Evolutionary conservation across 2,329 filamentous ascomycete species (phyloP).

Genomic region (Microsporum canis): DNA sequence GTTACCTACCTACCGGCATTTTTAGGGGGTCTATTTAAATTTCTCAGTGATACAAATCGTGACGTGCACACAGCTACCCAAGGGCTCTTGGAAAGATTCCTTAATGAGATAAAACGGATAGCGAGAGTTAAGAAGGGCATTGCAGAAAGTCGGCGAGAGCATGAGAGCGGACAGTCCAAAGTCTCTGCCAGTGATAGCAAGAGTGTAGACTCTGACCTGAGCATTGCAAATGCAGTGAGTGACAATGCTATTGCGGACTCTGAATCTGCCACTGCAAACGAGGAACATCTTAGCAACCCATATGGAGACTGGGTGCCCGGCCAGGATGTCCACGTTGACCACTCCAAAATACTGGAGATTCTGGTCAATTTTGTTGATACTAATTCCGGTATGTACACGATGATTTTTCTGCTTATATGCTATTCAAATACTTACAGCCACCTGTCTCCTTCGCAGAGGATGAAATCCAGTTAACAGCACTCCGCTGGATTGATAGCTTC

Average conservation of each 20-base stretch:
- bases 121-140: conserved; percentile 86
- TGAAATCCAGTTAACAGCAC: conserved; percentile 77
- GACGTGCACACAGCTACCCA: conserved; percentile 95
- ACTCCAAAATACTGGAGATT: conserved; percentile 83
- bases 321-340: conserved; percentile 90
- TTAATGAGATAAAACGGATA: conserved; percentile 90
- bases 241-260: conserved; percentile 47
- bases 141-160: conserved; percentile 64
- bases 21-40: conserved; percentile 76
- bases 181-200: conserved; percentile 58
- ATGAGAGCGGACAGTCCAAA: conserved; percentile 56
- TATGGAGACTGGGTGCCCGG: conserved; percentile 96
- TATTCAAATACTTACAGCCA: conserved; percentile 12
- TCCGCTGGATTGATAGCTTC: conserved; percentile 92
- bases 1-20: conserved; percentile 90
- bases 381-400: conserved; percentile 48
- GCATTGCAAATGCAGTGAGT: conserved; percentile 30
- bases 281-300: conserved; percentile 47
- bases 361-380: conserved; percentile 80
- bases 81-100: conserved; percentile 74
- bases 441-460: conserved; percentile 50
- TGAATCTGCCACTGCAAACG: conserved; percentile 40
- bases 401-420: neutral
- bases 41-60: conserved; percentile 77
- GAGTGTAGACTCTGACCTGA: conserved; percentile 45